phyloP scores from a whole-genome alignment of 768 basidiomycete genomes.

The Gloeostereum incarnatum region DNA sequence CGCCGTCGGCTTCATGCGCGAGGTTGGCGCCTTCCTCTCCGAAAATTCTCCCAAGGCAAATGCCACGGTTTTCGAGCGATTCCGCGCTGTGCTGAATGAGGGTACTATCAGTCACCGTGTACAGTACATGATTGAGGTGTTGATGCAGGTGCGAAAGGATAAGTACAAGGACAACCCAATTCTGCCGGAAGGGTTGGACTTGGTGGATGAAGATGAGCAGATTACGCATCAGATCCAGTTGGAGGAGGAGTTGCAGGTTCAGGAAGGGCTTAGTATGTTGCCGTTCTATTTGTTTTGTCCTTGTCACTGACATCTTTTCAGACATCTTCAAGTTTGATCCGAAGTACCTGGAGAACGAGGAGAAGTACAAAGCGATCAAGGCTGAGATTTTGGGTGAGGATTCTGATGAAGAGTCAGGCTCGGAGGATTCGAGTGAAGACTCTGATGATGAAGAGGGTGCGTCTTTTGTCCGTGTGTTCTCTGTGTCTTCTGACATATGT shows the following conservation, averaged over 20 bases:
- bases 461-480: constrained; percentile 1
- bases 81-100: constrained; percentile 94
- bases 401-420: constrained; percentile 64
- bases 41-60: constrained; percentile 95
- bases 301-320: constrained; percentile 19
- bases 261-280: constrained; percentile 85
- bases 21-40: constrained; percentile 90
- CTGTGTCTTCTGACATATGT: constrained; percentile 1
- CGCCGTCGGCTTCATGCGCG: constrained; percentile 94
- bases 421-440: constrained; percentile 56
- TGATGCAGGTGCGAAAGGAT: constrained; percentile 99
- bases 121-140: constrained; percentile 99
- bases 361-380: constrained; percentile 88
- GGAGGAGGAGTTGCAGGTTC: constrained; percentile 89
- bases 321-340: constrained; percentile 96
- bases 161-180: constrained; percentile 99
- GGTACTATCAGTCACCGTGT: constrained; percentile 91
- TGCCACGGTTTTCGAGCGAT: constrained; percentile 91
- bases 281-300: background rate
- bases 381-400: constrained; percentile 89
- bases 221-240: constrained; percentile 90
- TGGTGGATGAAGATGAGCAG: constrained; percentile 97
- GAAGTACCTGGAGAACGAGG: constrained; percentile 83
- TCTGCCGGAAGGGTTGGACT: constrained; percentile 86
- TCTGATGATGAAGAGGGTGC: constrained; percentile 45